Evolutionary conservation across 495 filamentous ascomycete genomes (phyloP).

Genomic region (Aspergillus ostianus): DNA sequence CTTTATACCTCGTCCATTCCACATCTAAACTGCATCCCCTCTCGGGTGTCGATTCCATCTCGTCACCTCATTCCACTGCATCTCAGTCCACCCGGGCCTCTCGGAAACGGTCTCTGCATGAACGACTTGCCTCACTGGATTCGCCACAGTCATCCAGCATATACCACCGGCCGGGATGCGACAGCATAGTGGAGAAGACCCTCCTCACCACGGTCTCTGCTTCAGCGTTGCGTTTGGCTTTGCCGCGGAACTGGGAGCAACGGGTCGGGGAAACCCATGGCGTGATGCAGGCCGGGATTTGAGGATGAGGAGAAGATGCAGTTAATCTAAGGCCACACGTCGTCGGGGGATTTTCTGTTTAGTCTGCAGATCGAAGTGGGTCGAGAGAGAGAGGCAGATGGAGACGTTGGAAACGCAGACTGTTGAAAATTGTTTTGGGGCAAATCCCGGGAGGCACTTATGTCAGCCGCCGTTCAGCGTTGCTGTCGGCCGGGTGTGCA

Average conservation of each 20-base stretch:
- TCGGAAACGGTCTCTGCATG: background rate
- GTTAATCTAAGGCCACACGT: background rate
- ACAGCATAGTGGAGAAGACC: background rate
- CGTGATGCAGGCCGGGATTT: background rate
- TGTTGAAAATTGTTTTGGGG: too few species aligned
- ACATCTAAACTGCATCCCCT: background rate
- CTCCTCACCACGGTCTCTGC: background rate
- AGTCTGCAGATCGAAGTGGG: background rate
- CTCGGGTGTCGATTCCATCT: background rate
- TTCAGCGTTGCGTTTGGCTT: background rate
- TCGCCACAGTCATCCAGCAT: background rate
- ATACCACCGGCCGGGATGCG: background rate
- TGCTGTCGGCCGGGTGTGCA: too few species aligned
- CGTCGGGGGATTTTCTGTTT: background rate
- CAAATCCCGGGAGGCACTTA: too few species aligned
- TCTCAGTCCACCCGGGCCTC: background rate
- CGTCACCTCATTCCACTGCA: background rate
- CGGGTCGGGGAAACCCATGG: background rate
- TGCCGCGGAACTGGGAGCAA: too few species aligned
- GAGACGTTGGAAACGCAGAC: too few species aligned
- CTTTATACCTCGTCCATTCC: background rate
- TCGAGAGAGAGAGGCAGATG: too few species aligned
- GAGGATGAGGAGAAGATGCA: background rate
- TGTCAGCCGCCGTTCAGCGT: too few species aligned
- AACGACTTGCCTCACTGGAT: background rate